These are phyloP conservation scores for Fonsecaea pugnacius DNA, from an alignment of 2,329 filamentous ascomycete genomes.

Conservation along the genomic window DNA sequence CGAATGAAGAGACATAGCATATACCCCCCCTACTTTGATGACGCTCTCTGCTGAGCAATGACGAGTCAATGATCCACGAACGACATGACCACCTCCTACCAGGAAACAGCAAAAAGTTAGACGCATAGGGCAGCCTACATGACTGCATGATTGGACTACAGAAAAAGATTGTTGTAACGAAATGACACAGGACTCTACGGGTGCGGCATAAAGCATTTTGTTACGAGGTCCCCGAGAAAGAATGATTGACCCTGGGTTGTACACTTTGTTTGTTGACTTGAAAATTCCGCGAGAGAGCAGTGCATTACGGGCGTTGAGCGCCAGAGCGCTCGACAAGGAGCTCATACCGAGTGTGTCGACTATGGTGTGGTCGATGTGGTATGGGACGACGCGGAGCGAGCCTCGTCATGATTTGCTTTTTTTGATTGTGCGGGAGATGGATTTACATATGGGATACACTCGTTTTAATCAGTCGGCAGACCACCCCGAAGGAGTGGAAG, in stretches of 20 bases:
- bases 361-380: slow-evolving; percentile 18
- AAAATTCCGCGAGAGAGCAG: slow-evolving; percentile 14
- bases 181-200: slow-evolving; percentile 32
- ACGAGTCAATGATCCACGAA: slow-evolving; percentile 39
- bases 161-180: slow-evolving; percentile 37
- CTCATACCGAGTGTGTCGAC: slow-evolving; percentile 8
- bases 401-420: slow-evolving; percentile 23
- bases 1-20: slow-evolving; percentile 53
- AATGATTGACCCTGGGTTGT: slow-evolving; percentile 34
- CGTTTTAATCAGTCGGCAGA: slow-evolving; percentile 31
- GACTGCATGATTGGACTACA: slow-evolving; percentile 38
- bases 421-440: slow-evolving; percentile 18
- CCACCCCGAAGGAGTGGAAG: slow-evolving; percentile 15
- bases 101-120: slow-evolving; percentile 38
- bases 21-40: slow-evolving; percentile 37
- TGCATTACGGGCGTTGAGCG: slow-evolving; percentile 25
- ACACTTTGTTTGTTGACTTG: slow-evolving; percentile 28
- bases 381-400: slow-evolving; percentile 23
- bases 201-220: slow-evolving; percentile 35
- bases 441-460: slow-evolving; percentile 29
- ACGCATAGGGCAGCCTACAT: slow-evolving; percentile 39
- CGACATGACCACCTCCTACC: slow-evolving; percentile 34
- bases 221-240: slow-evolving; percentile 30
- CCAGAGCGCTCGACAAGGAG: slow-evolving; percentile 16
- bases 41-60: slow-evolving; percentile 35